Base-by-base conservation (phyloP, 495 filamentous ascomycete genomes). In the Penicillium lagena region DNA sequence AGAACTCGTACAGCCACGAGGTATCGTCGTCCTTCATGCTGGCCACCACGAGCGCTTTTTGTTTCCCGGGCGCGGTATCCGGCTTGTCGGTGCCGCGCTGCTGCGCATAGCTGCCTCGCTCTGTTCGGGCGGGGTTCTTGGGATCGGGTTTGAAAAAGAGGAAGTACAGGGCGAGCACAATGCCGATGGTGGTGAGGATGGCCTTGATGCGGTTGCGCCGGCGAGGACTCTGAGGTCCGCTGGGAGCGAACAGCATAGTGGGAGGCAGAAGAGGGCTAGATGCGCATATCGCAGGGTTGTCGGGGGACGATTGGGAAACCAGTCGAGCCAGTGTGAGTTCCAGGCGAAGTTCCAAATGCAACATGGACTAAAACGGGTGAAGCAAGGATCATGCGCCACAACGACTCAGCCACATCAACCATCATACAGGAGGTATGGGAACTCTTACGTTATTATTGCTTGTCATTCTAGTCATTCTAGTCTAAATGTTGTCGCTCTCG, bases 31-130 rank as follows among this genome's bases (percentile, higher is more conserved):
- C 52, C 43, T 64, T 63, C 56, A 71, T 77, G 42, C 72, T 71
- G 4, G 79, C 74, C 30, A 82, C 63, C n/a, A 83, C 65, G 50
- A 83, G 58, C 22, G 67, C 68, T 55, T 78, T 80, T 8, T 46
- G 50, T 39, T 28, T 48, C 4, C 29, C 47, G 11, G 45, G 31
- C 11, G 32, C 45, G 35, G 62, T 54, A 55, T 33, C 59, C 63
- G 34, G 60, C 57, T 52, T 52, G 52, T 45, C 55, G 34, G 35
- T 51, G 48, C 30, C 32, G 35, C 47, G 31, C 36, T 46, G 39
- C 54, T 53, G 51, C 56, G 61, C 50, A 56, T 59, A 45, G 47
- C 49, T 34, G 45, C 49, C 34, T 40, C 56, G 31, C 17, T 55
- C 40, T 37, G 42, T 42, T 47, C 28, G 49, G 43, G 39, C 54